Conservation (phyloP, 345 rosid species). For the Crucihimalaya himalaica region DNA sequence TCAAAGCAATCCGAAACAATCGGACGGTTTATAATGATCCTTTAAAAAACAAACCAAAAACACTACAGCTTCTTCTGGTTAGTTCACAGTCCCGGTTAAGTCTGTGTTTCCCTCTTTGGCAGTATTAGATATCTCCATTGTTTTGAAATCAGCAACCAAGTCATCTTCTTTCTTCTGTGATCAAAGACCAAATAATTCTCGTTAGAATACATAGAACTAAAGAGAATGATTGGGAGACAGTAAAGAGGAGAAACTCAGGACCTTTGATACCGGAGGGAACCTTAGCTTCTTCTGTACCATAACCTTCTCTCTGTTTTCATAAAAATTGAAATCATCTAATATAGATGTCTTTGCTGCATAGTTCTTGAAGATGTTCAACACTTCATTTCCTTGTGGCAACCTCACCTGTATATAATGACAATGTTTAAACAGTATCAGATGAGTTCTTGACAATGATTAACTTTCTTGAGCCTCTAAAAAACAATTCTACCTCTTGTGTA, state of each 20-base stretch:
- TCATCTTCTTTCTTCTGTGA: conserved; percentile 41
- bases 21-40: conserved; percentile 27
- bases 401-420: conserved; percentile 48
- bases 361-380: conserved; percentile 63
- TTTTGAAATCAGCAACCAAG: conserved; percentile 34
- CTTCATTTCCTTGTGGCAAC: conserved; percentile 57
- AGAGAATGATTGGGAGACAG: neutral
- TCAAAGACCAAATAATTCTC: neutral
- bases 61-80: conserved; percentile 26
- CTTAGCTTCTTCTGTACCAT: conserved; percentile 61
- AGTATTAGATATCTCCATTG: conserved; percentile 23
- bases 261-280: conserved; percentile 36
- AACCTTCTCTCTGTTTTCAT: conserved; percentile 67
- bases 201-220: conserved; percentile 6
- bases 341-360: conserved; percentile 55
- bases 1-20: conserved; percentile 37
- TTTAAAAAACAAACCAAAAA: conserved; percentile 21
- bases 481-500: conserved; percentile 62
- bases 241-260: neutral
- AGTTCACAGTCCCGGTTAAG: conserved; percentile 12
- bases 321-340: conserved; percentile 67
- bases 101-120: conserved; percentile 28
- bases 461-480: neutral
- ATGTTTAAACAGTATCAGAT: neutral
- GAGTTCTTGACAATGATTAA: conserved; percentile 3